A percentile compares a stretch with the other conserved stretches of the same genome.
Conservation (phyloP, 805 yeast species). For the Candida golubevii region DNA sequence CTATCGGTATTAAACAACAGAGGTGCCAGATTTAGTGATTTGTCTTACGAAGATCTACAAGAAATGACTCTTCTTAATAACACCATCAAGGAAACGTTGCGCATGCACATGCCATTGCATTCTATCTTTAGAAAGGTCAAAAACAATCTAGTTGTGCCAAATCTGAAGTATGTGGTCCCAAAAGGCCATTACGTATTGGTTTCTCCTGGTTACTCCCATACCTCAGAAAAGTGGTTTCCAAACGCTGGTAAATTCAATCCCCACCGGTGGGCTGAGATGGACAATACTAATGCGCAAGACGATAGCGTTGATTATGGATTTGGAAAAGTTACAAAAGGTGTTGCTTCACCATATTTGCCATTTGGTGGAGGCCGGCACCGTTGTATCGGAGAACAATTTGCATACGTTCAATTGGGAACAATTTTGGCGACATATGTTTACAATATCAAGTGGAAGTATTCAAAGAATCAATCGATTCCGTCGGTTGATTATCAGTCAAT, state of each 20-base stretch:
- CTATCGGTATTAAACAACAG: constrained; percentile 47
- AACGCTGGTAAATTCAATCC: constrained; percentile 71
- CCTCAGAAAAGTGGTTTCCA: constrained; percentile 74
- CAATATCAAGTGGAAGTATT: constrained; percentile 70
- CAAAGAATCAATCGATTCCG: constrained; percentile 44
- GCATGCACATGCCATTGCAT: constrained; percentile 95
- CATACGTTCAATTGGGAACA: constrained; percentile 87
- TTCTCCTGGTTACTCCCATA: constrained; percentile 89
- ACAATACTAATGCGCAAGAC: constrained; percentile 25
- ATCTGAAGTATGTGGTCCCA: constrained; percentile 77
- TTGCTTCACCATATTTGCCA: constrained; percentile 90
- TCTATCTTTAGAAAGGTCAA: constrained; percentile 90
- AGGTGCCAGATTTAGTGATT: constrained; percentile 44
- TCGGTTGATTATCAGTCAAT: constrained; percentile 77
- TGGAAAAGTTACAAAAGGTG: constrained; percentile 95
- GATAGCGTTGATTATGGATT: constrained; percentile 86
- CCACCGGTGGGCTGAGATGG: constrained; percentile 65
- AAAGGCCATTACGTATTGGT: constrained; percentile 85
- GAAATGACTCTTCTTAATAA: constrained; percentile 79
- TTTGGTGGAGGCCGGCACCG: constrained; percentile 99
- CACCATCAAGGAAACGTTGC: constrained; percentile 85
- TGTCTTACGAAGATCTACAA: constrained; percentile 79
- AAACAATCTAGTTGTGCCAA: constrained; percentile 74
- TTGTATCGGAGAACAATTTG: constrained; percentile 98
- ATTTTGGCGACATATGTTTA: constrained; percentile 71